phyloP scores from a whole-genome alignment of 73 alveolate species.

The Paramecium tetraurelia region DNA sequence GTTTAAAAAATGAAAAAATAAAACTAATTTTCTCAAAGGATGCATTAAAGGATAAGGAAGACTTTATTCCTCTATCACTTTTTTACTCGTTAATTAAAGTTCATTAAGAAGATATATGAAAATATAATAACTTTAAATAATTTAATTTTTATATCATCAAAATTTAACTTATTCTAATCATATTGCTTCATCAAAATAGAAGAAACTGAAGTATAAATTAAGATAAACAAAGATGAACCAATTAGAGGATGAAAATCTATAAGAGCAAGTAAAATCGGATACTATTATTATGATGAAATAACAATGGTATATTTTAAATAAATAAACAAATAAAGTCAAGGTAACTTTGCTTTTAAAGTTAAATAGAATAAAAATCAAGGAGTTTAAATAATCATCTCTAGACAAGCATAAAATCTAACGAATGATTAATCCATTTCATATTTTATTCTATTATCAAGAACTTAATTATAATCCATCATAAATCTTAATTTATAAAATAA shows the following conservation, averaged over 20 bases:
- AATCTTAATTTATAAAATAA: neutral
- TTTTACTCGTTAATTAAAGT: neutral
- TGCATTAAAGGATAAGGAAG: neutral
- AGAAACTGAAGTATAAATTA: too few species aligned
- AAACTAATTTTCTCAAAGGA: neutral
- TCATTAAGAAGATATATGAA: neutral
- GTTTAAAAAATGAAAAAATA: neutral
- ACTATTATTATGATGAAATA: neutral
- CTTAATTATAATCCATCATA: slow-evolving; percentile 37
- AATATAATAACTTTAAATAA: neutral
- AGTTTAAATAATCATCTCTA: slow-evolving; percentile 17
- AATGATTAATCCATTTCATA: slow-evolving; percentile 41
- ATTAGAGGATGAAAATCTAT: neutral
- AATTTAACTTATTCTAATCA: neutral
- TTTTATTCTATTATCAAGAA: slow-evolving; percentile 33
- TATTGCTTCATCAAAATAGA: neutral
- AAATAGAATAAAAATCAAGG: neutral
- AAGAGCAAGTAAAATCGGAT: neutral
- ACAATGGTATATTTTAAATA: neutral
- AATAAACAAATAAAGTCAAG: neutral
- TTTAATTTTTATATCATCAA: neutral
- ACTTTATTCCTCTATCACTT: neutral
- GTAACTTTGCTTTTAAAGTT: neutral
- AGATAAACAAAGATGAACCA: neutral
- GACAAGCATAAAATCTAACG: neutral